Evolutionary conservation across 2,329 filamentous ascomycete genomes (phyloP).

Genomic region (Colletotrichum sp.): DNA sequence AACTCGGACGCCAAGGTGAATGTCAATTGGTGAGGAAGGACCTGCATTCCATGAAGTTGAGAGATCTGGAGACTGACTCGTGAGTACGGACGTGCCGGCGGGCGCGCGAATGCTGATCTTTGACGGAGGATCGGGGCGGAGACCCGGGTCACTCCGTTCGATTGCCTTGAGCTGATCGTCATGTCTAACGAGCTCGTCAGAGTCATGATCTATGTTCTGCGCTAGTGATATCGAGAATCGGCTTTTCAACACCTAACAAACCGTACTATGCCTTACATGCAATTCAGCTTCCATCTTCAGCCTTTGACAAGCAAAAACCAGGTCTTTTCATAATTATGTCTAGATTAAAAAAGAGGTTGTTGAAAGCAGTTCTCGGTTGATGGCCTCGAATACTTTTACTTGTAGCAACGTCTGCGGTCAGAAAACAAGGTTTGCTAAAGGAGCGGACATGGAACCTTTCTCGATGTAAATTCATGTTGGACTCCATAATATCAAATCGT

Average conservation of each 20-base stretch:
- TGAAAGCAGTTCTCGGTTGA: not conserved
- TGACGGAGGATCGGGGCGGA: not conserved
- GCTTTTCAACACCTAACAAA: not conserved
- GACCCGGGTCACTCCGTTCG: not conserved
- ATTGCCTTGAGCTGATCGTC: not conserved
- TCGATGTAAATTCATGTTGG: not conserved
- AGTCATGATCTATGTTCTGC: not conserved
- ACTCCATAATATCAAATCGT: not conserved
- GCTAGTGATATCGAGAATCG: not conserved
- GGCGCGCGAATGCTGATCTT: not conserved
- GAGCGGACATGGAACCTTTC: not conserved
- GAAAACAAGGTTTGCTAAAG: not conserved
- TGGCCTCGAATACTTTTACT: not conserved
- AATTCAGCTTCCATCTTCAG: not conserved
- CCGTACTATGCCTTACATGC: not conserved
- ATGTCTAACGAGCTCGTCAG: not conserved
- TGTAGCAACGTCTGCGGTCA: not conserved
- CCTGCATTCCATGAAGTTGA: not conserved
- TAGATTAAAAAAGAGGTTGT: not conserved
- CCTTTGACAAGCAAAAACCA: not conserved
- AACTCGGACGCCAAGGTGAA: not conserved
- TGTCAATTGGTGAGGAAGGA: not conserved
- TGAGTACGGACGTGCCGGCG: not conserved
- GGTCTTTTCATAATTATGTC: fast-evolving
- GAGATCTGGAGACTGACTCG: not conserved